phyloP scores from a whole-genome alignment of 306 rosid species.

The Luffa aegyptiaca region DNA sequence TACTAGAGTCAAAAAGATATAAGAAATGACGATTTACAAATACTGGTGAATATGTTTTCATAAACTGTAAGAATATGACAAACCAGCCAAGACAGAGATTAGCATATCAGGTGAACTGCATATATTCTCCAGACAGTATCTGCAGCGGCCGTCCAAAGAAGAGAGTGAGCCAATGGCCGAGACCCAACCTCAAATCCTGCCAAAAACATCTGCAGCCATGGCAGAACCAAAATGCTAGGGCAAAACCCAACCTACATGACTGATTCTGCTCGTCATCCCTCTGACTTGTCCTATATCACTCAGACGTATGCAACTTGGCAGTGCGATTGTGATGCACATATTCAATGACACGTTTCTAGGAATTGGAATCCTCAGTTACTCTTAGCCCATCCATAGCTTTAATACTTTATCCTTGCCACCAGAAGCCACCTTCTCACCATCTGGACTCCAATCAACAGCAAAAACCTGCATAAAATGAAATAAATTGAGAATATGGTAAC shows the following conservation, averaged over 20 bases:
- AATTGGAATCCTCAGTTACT: not conserved
- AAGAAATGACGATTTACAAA: not conserved
- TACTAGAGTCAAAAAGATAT: not conserved
- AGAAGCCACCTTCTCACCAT: slow-evolving; percentile 93
- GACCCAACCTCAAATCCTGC: not conserved
- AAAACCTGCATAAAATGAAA: slow-evolving; percentile 43
- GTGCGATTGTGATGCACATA: not conserved
- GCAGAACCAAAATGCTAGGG: not conserved
- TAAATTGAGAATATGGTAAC: slow-evolving; percentile 6
- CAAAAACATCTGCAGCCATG: not conserved
- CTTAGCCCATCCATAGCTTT: slow-evolving; percentile 94
- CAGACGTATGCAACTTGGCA: not conserved
- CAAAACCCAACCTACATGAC: not conserved
- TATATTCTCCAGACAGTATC: not conserved
- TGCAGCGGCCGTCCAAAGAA: not conserved
- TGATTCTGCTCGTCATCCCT: not conserved
- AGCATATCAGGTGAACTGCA: not conserved
- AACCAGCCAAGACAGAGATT: not conserved
- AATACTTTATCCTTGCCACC: slow-evolving; percentile 94
- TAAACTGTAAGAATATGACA: not conserved
- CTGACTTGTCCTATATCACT: not conserved
- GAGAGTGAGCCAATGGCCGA: not conserved
- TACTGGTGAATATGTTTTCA: not conserved
- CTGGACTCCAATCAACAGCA: slow-evolving; percentile 97
- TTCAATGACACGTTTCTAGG: not conserved